Base-by-base conservation (phyloP, 176 grass and related monocot species). In the Avena sativa region DNA sequence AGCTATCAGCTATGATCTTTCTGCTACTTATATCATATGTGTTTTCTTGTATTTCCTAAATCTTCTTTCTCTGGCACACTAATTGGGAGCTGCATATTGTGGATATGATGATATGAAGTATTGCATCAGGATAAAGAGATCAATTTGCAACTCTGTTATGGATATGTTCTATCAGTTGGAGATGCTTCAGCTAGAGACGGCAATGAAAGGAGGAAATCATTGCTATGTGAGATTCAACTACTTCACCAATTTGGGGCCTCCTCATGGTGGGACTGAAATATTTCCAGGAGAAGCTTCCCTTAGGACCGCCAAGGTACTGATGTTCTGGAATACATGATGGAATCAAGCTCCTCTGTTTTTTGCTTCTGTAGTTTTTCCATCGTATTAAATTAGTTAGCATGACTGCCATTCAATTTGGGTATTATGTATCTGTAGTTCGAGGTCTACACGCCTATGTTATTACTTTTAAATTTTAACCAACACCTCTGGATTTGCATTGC, bases 201-300 rank as follows among this genome's bases (percentile, higher is more conserved):
- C n/a, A 69, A 84, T 71, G 81, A 87, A 32, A 87, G 70, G 81
- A 89, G 88, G 64, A 85, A 90, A 34, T 38, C 87, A 34, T 64
- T 89, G 76, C 76, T 92, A 4, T 84, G 81, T 1, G 87, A 87
- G 87, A 89, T 92, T 76, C 84, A 92, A 62, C 87, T 92, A 5
- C 76, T 89, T 12, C 86, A 89, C 80, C 75, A 89, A 59, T 89
- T 89, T 63, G 84, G 91, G 15, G 88, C 84, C 9, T 77, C 71
- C 9, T 76, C 53, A 44, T 80, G 84, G 61, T 65, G 81, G 81
- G 76, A 84, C 17, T 38, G 38, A 8, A 65, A 55, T 21, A 43
- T 59, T 32, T 70, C 87, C 75, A 87, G 34, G 81, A 84, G 52
- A 80, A 84, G 43, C 34, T 55, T 25, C 25, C 89, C 71, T 38